Evolutionary conservation across 257 asterid genomes (phyloP), one percentile per base, ranked within the genome.

Genomic region (Haberlea rhodopensis): DNA sequence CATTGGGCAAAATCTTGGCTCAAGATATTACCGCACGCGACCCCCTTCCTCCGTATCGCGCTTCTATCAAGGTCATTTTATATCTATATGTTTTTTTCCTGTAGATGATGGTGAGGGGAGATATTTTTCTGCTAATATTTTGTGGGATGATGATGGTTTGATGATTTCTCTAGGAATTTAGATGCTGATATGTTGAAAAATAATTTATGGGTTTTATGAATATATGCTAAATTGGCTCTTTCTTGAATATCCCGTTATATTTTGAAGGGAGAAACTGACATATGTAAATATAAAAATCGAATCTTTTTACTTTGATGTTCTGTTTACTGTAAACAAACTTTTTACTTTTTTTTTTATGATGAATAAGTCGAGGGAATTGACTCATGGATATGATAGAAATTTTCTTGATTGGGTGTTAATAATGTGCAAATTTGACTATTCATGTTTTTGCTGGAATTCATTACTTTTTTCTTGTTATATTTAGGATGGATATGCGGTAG

Each of bases 21-120:
- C 84, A 87, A 73, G 95, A 92, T 64, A 84, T 87, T 60, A 46
- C 66, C 48, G 94, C 99, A n/a, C 81, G 82, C 45, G 97, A 89
- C 59, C 99, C 99, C 27, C 97, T 79, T 56, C 99, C 99, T 70
- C 95, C 99, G 7, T 92, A 87, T 62, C 96, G 91, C n/a, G 96
- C 99, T 18, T 92, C 99, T 51, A 65, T 87, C 71, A 92, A 87
- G 97, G 99, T 92, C 20, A 37, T 3, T 19, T 32, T 31, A 26
- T 27, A 24, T 19, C 6, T 56, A 54, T 8, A 49, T 5, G 19
- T 4, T 31, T 18, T 22, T 6, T 45, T 20, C 40, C 40, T 23
- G 34, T 45, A 10, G 9, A 31, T 9, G 5, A 55, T n/a, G n/a
- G n/a, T n/a, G n/a, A n/a, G n/a, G n/a, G n/a, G n/a, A n/a, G n/a